These are phyloP conservation scores for Steccherinum ochraceum DNA, from an alignment of 768 basidiomycete genomes.

Conservation along the genomic window DNA sequence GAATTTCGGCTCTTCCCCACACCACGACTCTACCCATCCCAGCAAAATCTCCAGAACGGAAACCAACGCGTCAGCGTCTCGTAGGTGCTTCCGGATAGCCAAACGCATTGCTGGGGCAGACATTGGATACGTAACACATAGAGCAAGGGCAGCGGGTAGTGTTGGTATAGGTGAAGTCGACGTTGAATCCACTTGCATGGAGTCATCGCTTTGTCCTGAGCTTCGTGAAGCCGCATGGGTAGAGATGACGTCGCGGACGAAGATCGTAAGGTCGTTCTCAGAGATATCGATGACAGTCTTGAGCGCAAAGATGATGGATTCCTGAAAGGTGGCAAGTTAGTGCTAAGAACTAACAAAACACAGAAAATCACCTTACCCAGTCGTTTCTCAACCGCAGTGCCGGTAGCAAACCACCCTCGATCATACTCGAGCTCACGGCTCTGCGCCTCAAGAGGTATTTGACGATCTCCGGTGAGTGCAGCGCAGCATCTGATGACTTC, in stretches of 20 bases:
- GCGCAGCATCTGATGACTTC: conserved; percentile 13
- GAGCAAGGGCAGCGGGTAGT: conserved; percentile 30
- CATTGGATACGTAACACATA: conserved; percentile 34
- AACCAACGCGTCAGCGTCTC: conserved; percentile 43
- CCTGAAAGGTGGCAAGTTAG: conserved; percentile 15
- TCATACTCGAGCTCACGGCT: conserved; percentile 55
- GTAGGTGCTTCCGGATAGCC: conserved; percentile 45
- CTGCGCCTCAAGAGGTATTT: conserved; percentile 50
- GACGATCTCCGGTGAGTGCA: conserved; percentile 52
- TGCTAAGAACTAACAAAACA: not conserved
- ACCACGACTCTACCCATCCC: conserved; percentile 39
- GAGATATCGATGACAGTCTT: conserved; percentile 53
- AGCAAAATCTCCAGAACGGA: conserved; percentile 41
- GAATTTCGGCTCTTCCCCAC: conserved; percentile 22
- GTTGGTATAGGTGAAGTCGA: conserved; percentile 24
- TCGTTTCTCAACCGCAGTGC: conserved; percentile 50
- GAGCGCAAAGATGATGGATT: conserved; percentile 43
- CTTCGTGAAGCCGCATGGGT: conserved; percentile 8
- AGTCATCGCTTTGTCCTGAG: conserved; percentile 6
- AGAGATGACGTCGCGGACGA: conserved; percentile 39
- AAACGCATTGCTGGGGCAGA: conserved; percentile 36
- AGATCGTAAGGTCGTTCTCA: conserved; percentile 55
- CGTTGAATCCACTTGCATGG: conserved; percentile 32
- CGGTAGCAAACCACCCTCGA: conserved; percentile 51
- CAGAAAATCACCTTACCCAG: conserved; percentile 55